Conservation (phyloP, 169 alveolate species). For the Condylostoma magnum region DNA sequence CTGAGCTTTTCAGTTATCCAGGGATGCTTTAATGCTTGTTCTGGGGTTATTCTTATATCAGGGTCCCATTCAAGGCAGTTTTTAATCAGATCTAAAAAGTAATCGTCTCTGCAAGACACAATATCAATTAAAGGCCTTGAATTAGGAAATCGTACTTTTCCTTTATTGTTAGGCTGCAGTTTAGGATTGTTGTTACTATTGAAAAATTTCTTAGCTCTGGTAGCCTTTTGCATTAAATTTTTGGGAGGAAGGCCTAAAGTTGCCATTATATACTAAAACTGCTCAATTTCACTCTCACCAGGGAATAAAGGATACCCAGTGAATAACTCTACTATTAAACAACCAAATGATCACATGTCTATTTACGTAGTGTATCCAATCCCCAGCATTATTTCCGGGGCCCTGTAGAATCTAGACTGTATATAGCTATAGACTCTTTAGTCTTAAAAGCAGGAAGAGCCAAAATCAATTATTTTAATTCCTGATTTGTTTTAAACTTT, state of each 20-base stretch:
- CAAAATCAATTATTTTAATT: constrained; percentile 85
- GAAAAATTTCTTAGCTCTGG: constrained; percentile 66
- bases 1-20: too few relatives aligned
- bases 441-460: constrained; percentile 75
- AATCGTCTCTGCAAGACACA: constrained; percentile 43
- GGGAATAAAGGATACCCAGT: constrained; percentile 71
- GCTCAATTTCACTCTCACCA: constrained; percentile 70
- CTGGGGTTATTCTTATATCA: constrained; percentile 70
- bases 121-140: constrained; percentile 54
- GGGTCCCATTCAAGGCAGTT: constrained; percentile 80
- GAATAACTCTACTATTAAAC: constrained; percentile 59
- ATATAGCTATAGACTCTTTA: constrained; percentile 74
- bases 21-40: constrained; percentile 70
- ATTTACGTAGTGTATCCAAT: constrained; percentile 70
- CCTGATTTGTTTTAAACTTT: constrained; percentile 56
- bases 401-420: constrained; percentile 77
- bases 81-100: constrained; percentile 57
- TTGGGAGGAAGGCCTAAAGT: constrained; percentile 69
- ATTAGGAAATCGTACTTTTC: constrained; percentile 53
- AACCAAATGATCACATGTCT: constrained; percentile 75
- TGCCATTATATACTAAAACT: constrained; percentile 67
- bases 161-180: constrained; percentile 41
- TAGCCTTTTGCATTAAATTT: constrained; percentile 40
- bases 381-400: constrained; percentile 68
- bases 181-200: constrained; percentile 62